These are phyloP conservation scores for Coprinopsis cinerea DNA, from an alignment of 768 basidiomycete genomes.

Conservation along the genomic window DNA sequence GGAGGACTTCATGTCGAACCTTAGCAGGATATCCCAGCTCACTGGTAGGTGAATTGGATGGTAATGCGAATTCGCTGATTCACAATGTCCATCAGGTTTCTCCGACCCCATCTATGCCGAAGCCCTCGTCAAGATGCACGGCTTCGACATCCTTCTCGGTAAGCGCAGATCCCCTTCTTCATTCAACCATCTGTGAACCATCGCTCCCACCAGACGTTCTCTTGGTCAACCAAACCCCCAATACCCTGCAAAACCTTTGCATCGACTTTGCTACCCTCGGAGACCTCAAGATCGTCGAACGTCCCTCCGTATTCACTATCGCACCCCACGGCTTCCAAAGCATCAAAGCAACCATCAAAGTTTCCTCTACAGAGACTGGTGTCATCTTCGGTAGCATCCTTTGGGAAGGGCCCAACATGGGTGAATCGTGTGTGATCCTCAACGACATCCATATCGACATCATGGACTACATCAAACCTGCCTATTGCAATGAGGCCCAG, in stretches of 20 bases:
- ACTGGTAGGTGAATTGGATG: conserved; percentile 52
- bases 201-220: conserved; percentile 63
- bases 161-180: conserved; percentile 12
- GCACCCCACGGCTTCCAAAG: conserved; percentile 97
- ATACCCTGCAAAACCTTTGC: conserved; percentile 94
- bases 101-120: conserved; percentile 98
- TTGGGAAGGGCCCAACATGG: conserved; percentile 87
- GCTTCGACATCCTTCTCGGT: conserved; percentile 95
- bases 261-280: conserved; percentile 97
- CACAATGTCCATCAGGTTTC: conserved; percentile 53
- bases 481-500: conserved; percentile 92
- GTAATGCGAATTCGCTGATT: background rate
- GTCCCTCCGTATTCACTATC: conserved; percentile 89
- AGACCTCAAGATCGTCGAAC: conserved; percentile 93
- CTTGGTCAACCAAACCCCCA: conserved; percentile 90
- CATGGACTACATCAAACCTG: conserved; percentile 97
- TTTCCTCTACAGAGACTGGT: conserved; percentile 96
- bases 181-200: conserved; percentile 1
- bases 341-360: conserved; percentile 98
- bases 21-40: conserved; percentile 88
- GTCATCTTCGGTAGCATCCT: conserved; percentile 98
- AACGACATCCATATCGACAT: conserved; percentile 99
- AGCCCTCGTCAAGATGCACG: conserved; percentile 95
- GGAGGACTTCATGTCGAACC: conserved; percentile 92
- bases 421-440: conserved; percentile 88